Conservation (phyloP, 768 basidiomycete species). For the Kwoniella dendrophila region DNA sequence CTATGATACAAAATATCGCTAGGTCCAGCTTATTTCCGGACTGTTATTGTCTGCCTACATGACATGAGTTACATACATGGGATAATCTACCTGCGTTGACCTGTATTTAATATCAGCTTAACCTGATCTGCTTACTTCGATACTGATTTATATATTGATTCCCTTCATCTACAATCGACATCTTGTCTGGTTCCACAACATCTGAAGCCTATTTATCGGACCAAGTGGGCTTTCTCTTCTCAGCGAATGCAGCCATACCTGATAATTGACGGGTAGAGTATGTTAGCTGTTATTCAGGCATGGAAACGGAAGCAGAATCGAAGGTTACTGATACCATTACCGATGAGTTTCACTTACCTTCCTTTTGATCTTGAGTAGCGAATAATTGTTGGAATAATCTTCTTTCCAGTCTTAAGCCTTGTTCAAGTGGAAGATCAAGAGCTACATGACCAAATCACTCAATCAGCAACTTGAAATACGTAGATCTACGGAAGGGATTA, state of each 20-base stretch:
- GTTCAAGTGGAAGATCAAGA: slow-evolving; percentile 74
- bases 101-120: too few species aligned
- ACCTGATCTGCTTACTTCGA: not conserved
- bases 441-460: slow-evolving; percentile 59
- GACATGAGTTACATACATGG: too few species aligned
- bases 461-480: not conserved
- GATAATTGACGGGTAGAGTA: not conserved
- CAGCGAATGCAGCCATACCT: slow-evolving; percentile 94
- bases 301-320: slow-evolving; percentile 7
- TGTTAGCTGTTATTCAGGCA: not conserved
- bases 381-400: slow-evolving; percentile 88
- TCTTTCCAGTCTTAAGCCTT: slow-evolving; percentile 85
- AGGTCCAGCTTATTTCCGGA: not conserved
- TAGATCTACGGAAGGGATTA: not conserved
- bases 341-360: slow-evolving; percentile 64
- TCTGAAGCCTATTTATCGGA: slow-evolving; percentile 61
- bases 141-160: not conserved
- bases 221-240: slow-evolving; percentile 87
- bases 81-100: not conserved
- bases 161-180: not conserved
- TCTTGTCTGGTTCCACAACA: not conserved
- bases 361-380: slow-evolving; percentile 92
- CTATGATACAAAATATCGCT: too few species aligned
- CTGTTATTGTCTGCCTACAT: too few species aligned
- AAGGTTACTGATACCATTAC: not conserved